Evolutionary conservation across 805 yeast species (phyloP).

Genomic region (Candida chauliodis): DNA sequence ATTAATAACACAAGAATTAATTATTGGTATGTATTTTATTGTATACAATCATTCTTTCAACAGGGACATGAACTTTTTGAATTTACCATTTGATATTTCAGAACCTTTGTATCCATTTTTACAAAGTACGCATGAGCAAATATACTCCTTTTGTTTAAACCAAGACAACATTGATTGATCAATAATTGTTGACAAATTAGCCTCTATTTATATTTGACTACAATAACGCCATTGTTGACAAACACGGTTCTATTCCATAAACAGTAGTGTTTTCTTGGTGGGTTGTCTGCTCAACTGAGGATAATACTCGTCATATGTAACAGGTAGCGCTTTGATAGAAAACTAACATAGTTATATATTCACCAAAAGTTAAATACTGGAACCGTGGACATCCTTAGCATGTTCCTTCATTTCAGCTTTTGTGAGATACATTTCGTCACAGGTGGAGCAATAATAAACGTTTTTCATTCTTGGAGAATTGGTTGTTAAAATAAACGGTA

Average conservation of each 20-base stretch:
- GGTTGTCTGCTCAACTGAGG: too few relatives aligned
- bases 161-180: neutral
- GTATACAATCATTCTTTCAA: too few relatives aligned
- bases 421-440: neutral
- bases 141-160: neutral
- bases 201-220: neutral
- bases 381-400: constrained; percentile 1
- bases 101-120: neutral
- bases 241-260: too few relatives aligned
- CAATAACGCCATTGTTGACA: too few relatives aligned
- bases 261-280: neutral
- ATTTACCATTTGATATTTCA: neutral
- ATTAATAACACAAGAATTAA: too few relatives aligned
- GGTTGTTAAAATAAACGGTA: too few relatives aligned
- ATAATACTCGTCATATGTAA: too few relatives aligned
- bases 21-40: too few relatives aligned
- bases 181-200: neutral
- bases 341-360: too few relatives aligned
- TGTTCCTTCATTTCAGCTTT: neutral
- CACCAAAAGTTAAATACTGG: neutral
- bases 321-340: too few relatives aligned
- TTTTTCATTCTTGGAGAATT: constrained; percentile 2
- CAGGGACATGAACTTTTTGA: too few relatives aligned
- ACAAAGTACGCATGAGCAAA: neutral
- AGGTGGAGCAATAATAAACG: constrained; percentile 1